phyloP scores from a whole-genome alignment of 768 basidiomycete species.

The Phaffia tasmanica region DNA sequence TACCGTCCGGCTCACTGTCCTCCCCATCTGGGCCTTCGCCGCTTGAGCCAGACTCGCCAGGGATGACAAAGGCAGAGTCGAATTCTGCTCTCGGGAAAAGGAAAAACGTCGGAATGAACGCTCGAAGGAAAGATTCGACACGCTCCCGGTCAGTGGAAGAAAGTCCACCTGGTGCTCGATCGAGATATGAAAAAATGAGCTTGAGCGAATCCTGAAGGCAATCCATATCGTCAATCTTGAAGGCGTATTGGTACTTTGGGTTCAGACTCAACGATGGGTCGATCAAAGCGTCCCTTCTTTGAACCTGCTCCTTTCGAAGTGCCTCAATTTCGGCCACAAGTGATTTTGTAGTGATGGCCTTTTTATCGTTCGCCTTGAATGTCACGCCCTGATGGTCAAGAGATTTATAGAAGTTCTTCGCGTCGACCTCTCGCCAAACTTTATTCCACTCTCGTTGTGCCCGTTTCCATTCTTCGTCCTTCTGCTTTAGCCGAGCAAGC shows the following conservation, averaged over 20 bases:
- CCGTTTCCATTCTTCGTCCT: constrained; percentile 94
- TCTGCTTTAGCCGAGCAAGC: constrained; percentile 72
- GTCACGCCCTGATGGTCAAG: constrained; percentile 90
- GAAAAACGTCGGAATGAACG: constrained; percentile 73
- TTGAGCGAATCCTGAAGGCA: constrained; percentile 82
- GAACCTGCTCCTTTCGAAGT: constrained; percentile 36
- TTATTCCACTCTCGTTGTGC: constrained; percentile 90
- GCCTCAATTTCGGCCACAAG: constrained; percentile 37
- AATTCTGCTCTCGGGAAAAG: constrained; percentile 43
- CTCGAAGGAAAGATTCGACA: constrained; percentile 72
- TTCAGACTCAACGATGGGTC: constrained; percentile 69
- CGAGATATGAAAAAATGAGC: constrained; percentile 80
- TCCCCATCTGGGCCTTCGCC: constrained; percentile 40
- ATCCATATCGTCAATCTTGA: constrained; percentile 59
- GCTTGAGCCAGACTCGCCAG: constrained; percentile 3
- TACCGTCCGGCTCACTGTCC: constrained; percentile 57
- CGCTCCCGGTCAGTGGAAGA: constrained; percentile 63
- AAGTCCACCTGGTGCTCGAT: constrained; percentile 59
- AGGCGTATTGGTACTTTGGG: constrained; percentile 67
- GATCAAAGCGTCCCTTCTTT: constrained; percentile 34
- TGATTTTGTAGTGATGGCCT: constrained; percentile 37
- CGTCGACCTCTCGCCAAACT: constrained; percentile 89
- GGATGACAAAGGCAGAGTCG: constrained; percentile 36
- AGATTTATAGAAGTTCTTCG: constrained; percentile 95
- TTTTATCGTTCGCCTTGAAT: constrained; percentile 92